Conservation (phyloP, 805 yeast genomes). For the Torulaspora delbrueckii region DNA sequence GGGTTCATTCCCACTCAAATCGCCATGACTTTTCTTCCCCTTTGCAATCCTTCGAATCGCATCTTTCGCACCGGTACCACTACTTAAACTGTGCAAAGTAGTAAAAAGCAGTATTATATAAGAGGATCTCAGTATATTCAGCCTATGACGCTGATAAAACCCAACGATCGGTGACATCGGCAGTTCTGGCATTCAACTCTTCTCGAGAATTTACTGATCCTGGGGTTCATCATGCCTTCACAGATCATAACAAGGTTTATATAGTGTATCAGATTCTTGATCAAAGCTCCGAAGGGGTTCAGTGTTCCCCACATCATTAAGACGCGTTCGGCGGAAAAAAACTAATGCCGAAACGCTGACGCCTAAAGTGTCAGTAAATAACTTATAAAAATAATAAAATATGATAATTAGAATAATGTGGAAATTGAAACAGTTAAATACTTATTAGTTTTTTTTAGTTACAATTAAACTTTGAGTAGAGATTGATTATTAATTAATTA, state of each 20-base stretch:
- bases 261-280: background rate
- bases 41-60: slow-evolving; percentile 7
- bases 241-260: background rate
- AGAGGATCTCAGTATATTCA: slow-evolving; percentile 27
- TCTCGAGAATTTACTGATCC: background rate
- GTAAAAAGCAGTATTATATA: slow-evolving; percentile 27
- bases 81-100: slow-evolving; percentile 19
- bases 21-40: slow-evolving; percentile 8
- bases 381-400: too few relatives aligned
- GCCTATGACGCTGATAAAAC: slow-evolving; percentile 28
- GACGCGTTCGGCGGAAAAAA: background rate
- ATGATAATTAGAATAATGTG: too few relatives aligned
- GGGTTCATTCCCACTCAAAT: slow-evolving; percentile 8
- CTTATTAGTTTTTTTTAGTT: too few relatives aligned
- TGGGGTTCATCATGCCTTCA: background rate
- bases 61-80: slow-evolving; percentile 13
- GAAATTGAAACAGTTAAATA: too few relatives aligned
- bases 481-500: background rate
- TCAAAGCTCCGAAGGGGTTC: background rate
- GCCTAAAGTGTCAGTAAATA: background rate
- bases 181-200: background rate
- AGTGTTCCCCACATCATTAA: background rate
- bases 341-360: background rate
- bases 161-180: slow-evolving; percentile 7
- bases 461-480: too few relatives aligned